phyloP scores from a whole-genome alignment of 371 early-diverging fungal species.

The Choanephora cucurbitarum region DNA sequence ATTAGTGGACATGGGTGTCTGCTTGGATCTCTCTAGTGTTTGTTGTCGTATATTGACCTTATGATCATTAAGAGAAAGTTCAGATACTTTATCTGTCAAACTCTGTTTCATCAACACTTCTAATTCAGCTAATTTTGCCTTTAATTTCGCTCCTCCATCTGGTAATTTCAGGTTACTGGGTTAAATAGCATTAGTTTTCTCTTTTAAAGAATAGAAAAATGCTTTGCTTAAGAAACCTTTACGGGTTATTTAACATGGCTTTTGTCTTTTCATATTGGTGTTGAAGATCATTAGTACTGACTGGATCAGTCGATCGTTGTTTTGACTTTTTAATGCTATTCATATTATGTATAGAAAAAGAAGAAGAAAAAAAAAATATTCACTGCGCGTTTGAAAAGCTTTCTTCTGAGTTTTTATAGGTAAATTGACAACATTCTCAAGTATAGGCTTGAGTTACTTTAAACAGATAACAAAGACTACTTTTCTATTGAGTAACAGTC shows the following conservation, averaged over 20 bases:
- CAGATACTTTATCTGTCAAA: conserved; percentile 22
- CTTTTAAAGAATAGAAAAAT: neutral
- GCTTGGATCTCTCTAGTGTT: conserved; percentile 17
- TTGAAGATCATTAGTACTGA: neutral
- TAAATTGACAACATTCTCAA: too few species aligned
- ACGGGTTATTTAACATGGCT: conserved; percentile 34
- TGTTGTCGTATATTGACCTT: conserved; percentile 20
- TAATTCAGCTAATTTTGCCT: conserved; percentile 28
- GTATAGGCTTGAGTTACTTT: too few species aligned
- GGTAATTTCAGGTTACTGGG: conserved; percentile 26
- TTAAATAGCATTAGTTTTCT: neutral
- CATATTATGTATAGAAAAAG: too few species aligned
- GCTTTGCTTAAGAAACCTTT: too few species aligned
- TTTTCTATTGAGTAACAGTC: too few species aligned
- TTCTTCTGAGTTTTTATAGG: too few species aligned
- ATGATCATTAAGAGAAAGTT: conserved; percentile 16
- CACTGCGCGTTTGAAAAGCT: too few species aligned
- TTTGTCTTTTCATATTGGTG: conserved; percentile 21
- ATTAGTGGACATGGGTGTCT: conserved; percentile 6
- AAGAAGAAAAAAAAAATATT: too few species aligned
- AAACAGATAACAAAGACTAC: too few species aligned
- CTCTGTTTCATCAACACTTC: conserved; percentile 15
- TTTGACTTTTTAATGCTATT: too few species aligned
- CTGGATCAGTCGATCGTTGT: too few species aligned
- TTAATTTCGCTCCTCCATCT: conserved; percentile 41